phyloP scores from a whole-genome alignment of 768 basidiomycete species.

The Crucibulum laeve region DNA sequence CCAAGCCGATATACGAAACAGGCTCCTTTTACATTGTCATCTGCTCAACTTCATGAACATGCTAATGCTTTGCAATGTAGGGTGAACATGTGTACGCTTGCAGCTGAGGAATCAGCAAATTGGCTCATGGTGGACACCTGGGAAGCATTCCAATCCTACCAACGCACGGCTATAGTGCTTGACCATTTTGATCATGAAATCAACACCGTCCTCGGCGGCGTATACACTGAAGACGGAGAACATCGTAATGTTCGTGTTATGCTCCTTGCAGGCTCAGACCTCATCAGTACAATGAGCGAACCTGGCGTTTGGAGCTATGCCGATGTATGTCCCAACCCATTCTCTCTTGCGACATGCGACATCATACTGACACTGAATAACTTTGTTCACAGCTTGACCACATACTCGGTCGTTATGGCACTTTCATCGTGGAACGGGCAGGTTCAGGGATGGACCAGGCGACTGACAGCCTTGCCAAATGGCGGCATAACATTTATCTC shows the following conservation, averaged over 20 bases:
- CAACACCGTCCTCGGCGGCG: conserved; percentile 80
- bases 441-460: conserved; percentile 90
- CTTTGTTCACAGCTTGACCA: conserved; percentile 70
- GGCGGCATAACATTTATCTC: conserved; percentile 84
- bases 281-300: conserved; percentile 97
- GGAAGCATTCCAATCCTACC: conserved; percentile 95
- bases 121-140: conserved; percentile 99
- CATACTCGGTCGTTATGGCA: conserved; percentile 93
- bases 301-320: conserved; percentile 96
- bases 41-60: neutral
- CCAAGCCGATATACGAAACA: neutral
- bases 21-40: neutral
- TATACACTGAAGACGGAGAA: conserved; percentile 69
- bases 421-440: conserved; percentile 91
- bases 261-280: conserved; percentile 96
- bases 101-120: conserved; percentile 82
- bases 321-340: conserved; percentile 62
- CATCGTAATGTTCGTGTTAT: conserved; percentile 77
- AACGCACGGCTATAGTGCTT: conserved; percentile 93
- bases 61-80: conserved; percentile 31
- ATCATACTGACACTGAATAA: conserved; percentile 4
- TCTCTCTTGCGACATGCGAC: no score
- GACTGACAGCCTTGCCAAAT: conserved; percentile 66
- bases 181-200: conserved; percentile 97
- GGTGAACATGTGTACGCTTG: conserved; percentile 84